These are phyloP conservation scores for Globisporangium nodosum DNA, from an alignment of 352 stramenopile species.

Conservation along the genomic window DNA sequence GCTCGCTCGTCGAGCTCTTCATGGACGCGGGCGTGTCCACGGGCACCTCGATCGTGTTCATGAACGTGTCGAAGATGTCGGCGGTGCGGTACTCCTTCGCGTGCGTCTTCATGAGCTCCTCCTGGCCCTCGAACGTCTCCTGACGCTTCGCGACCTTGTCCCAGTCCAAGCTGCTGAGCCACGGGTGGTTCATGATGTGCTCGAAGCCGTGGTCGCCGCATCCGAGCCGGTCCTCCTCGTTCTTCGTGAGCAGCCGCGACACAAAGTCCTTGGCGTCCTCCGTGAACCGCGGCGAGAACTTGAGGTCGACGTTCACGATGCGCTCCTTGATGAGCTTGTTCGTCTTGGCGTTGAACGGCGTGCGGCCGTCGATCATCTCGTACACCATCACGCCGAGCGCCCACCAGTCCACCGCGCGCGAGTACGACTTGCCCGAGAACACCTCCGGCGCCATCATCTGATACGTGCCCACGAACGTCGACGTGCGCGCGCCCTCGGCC, in stretches of 20 bases:
- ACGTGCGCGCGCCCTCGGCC: slow-evolving; percentile 63
- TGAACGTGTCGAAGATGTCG: too few species aligned
- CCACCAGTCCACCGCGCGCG: slow-evolving; percentile 87
- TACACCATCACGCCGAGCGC: slow-evolving; percentile 85
- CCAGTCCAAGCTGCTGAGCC: slow-evolving; percentile 87
- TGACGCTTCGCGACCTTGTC: too few species aligned
- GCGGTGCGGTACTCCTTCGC: too few species aligned
- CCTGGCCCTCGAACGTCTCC: too few species aligned
- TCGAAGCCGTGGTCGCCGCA: slow-evolving; percentile 84
- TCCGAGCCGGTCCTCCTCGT: slow-evolving; percentile 90
- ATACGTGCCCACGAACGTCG: slow-evolving; percentile 90
- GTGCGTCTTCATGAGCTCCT: too few species aligned
- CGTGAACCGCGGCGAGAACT: slow-evolving; percentile 77
- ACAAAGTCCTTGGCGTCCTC: slow-evolving; percentile 85
- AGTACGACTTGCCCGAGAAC: slow-evolving; percentile 84
- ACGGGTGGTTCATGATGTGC: slow-evolving; percentile 84
- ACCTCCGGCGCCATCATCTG: slow-evolving; percentile 92
- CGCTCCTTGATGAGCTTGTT: slow-evolving; percentile 83
- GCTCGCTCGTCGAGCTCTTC: too few species aligned
- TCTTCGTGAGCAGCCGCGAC: slow-evolving; percentile 90
- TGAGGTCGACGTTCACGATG: too few species aligned
- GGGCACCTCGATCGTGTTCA: too few species aligned
- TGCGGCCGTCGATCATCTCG: slow-evolving; percentile 85
- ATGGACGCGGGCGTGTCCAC: too few species aligned
- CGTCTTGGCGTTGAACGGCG: slow-evolving; percentile 85